Evolutionary conservation across 164 flowering plant species (phyloP).

Genomic region (Dillenia suffruticosa): DNA sequence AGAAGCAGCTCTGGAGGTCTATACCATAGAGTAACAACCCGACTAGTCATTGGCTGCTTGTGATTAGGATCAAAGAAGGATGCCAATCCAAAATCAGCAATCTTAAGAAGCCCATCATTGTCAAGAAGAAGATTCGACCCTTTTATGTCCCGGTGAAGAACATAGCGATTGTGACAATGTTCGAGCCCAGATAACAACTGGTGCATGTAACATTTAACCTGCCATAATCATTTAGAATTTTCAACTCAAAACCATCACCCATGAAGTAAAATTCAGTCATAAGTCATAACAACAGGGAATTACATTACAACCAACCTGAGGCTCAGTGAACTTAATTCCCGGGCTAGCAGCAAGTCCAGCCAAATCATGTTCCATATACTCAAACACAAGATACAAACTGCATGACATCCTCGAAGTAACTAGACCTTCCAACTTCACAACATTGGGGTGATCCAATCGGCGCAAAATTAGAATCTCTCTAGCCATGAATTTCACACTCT

Average conservation of each 20-base stretch:
- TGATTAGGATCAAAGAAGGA: slow-evolving; percentile 50
- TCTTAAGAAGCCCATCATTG: slow-evolving; percentile 67
- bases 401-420: slow-evolving; percentile 79
- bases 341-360: slow-evolving; percentile 93
- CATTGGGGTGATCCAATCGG: slow-evolving; percentile 69
- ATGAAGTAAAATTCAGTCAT: neutral
- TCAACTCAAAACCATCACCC: neutral
- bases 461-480: slow-evolving; percentile 77
- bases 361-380: slow-evolving; percentile 92
- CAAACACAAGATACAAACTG: slow-evolving; percentile 72
- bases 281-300: neutral
- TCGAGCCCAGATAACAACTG: slow-evolving; percentile 60
- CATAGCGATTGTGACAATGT: slow-evolving; percentile 52
- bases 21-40: slow-evolving; percentile 66
- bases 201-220: slow-evolving; percentile 64
- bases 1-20: slow-evolving; percentile 77
- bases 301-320: slow-evolving; percentile 42
- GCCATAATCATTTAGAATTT: slow-evolving; percentile 10
- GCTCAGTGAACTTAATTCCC: slow-evolving; percentile 49
- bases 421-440: slow-evolving; percentile 60
- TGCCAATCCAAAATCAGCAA: slow-evolving; percentile 83
- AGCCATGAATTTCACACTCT: slow-evolving; percentile 88
- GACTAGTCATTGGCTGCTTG: slow-evolving; percentile 82
- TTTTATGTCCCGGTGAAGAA: slow-evolving; percentile 82
- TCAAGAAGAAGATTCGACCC: slow-evolving; percentile 87